phyloP scores from a whole-genome alignment of 176 grass and related monocot species.

The Zizania latifolia region DNA sequence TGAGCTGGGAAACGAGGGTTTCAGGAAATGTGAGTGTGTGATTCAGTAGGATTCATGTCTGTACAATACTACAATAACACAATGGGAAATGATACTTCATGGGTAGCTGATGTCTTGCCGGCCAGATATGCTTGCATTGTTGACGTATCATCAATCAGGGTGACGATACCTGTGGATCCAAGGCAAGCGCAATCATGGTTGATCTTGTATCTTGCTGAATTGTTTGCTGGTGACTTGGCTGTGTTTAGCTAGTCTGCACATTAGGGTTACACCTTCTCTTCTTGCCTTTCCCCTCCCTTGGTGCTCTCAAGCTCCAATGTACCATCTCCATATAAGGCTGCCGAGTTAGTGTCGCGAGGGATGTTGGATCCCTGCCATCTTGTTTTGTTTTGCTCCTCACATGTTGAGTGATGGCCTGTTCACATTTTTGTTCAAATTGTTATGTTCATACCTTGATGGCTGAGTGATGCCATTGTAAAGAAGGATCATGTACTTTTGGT shows the following conservation, averaged over 20 bases:
- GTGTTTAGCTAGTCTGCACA: conserved; percentile 22
- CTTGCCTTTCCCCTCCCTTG: not conserved
- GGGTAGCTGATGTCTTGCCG: not conserved
- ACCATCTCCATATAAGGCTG: conserved; percentile 29
- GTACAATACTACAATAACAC: conserved; percentile 7
- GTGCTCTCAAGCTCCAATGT: conserved; percentile 13
- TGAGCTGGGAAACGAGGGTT: conserved; percentile 57
- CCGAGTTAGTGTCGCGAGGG: not conserved
- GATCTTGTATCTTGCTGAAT: conserved; percentile 11
- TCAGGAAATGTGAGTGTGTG: conserved; percentile 86
- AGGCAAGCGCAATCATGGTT: not conserved
- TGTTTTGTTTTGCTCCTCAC: conserved; percentile 24
- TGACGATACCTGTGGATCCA: not conserved
- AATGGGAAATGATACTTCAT: conserved; percentile 7
- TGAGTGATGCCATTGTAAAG: not conserved
- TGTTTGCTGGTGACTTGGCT: conserved; percentile 24
- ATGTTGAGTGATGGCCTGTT: conserved; percentile 4
- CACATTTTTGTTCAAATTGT: not conserved
- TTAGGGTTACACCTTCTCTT: conserved; percentile 22
- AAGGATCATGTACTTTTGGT: not conserved
- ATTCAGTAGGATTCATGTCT: conserved; percentile 61
- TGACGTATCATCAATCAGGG: conserved; percentile 3
- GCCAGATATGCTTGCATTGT: not conserved
- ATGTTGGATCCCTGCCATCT: not conserved
- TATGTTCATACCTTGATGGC: not conserved